Conservation (phyloP, 2,329 filamentous ascomycete genomes). For the Xylariaceae sp. region DNA sequence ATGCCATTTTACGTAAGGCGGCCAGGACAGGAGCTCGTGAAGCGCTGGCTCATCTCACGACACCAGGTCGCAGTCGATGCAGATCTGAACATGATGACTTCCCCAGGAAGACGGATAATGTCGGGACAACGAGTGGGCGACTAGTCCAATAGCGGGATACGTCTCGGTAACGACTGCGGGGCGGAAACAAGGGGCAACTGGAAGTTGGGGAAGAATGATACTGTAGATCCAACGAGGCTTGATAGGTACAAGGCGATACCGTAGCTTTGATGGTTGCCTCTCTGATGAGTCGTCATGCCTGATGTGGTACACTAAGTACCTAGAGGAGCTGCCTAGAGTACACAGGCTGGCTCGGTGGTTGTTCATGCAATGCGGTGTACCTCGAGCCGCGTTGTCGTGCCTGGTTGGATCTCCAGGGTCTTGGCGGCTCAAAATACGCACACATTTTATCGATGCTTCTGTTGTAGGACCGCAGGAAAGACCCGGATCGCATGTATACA, state of each 20-base stretch:
- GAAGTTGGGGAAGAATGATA: too few species aligned
- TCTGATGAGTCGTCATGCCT: too few species aligned
- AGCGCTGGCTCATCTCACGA: not conserved
- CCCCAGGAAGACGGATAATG: slow-evolving; percentile 16
- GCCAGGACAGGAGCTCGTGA: not conserved
- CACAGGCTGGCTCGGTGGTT: too few species aligned
- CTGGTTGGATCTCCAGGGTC: slow-evolving; percentile 1
- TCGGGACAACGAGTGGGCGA: slow-evolving; percentile 6
- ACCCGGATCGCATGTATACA: slow-evolving; percentile 2
- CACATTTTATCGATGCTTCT: not conserved
- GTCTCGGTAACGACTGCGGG: slow-evolving; percentile 5
- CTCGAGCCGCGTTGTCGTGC: not conserved
- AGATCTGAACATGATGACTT: slow-evolving; percentile 2
- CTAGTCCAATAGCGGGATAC: not conserved
- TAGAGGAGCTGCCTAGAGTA: too few species aligned
- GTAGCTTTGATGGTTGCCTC: too few species aligned
- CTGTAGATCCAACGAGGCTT: too few species aligned
- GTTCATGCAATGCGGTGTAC: not conserved
- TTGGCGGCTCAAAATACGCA: slow-evolving; percentile 2
- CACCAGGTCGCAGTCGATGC: not conserved
- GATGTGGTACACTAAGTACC: too few species aligned
- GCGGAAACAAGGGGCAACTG: not conserved
- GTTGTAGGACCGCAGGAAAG: slow-evolving; percentile 2
- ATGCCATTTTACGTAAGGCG: not conserved
- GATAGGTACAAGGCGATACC: not conserved